phyloP scores from a whole-genome alignment of 1,284 basidiomycete genomes.

The Ustilago esculenta region DNA sequence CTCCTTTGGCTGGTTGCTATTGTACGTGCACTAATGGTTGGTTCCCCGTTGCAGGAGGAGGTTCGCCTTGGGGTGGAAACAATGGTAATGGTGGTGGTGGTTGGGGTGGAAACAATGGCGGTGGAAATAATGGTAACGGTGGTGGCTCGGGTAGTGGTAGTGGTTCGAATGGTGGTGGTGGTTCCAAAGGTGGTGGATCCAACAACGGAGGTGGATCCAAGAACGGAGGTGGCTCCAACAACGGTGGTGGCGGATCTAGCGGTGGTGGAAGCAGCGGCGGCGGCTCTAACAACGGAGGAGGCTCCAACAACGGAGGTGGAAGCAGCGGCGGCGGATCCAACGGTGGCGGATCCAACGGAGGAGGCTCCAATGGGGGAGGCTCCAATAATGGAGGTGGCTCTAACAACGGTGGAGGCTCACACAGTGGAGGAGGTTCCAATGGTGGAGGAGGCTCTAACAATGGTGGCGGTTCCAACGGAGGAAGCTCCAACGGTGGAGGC shows the following conservation, averaged over 20 bases:
- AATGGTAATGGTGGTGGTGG: conserved; percentile 1
- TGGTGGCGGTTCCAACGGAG: conserved; percentile 4
- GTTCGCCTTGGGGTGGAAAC: conserved; percentile 9
- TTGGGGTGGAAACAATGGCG: conserved; percentile 7
- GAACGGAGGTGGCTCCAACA: conserved; percentile 2
- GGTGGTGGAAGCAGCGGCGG: neutral
- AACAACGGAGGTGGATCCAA: conserved; percentile 2
- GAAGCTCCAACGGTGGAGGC: neutral
- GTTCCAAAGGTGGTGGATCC: neutral
- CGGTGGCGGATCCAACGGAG: conserved; percentile 3
- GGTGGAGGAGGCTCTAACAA: neutral
- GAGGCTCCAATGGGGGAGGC: conserved; percentile 6
- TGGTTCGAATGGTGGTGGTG: conserved; percentile 2
- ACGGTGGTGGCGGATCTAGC: conserved; percentile 11
- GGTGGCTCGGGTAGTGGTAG: neutral
- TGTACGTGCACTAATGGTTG: conserved; percentile 34
- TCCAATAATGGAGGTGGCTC: neutral
- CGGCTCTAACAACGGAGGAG: neutral
- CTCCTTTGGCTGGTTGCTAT: conserved; percentile 34
- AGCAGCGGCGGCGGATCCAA: conserved; percentile 1
- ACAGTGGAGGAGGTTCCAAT: conserved; percentile 1
- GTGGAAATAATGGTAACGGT: neutral
- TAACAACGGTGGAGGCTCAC: conserved; percentile 2
- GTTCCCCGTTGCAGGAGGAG: conserved; percentile 1
- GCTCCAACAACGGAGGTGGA: neutral